These are phyloP conservation scores for Elaeis oleifera DNA, from an alignment of 202 grass and related monocot species.

Conservation along the genomic window DNA sequence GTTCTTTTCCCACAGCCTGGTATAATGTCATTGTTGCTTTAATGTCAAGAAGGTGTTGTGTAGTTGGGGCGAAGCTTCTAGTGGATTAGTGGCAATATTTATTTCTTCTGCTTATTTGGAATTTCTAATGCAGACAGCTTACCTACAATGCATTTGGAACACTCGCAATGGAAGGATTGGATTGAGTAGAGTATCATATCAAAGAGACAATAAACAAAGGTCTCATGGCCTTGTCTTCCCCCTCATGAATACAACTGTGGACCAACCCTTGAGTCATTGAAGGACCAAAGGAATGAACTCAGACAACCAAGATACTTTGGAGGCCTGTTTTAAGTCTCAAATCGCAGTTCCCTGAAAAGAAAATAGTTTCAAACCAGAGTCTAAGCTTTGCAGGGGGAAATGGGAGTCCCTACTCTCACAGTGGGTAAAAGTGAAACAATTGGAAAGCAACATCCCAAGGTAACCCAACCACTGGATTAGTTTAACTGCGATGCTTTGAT, in stretches of 20 bases:
- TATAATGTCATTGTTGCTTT: neutral
- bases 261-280: neutral
- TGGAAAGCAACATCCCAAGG: neutral
- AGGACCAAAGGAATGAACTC: no score
- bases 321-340: neutral
- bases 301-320: neutral
- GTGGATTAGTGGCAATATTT: neutral
- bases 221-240: neutral
- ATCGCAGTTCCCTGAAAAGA: no score
- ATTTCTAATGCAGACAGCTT: neutral
- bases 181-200: neutral
- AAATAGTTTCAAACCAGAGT: no score
- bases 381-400: neutral
- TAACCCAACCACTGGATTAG: neutral
- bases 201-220: neutral
- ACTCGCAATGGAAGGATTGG: neutral
- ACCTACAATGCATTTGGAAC: neutral
- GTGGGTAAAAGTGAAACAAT: neutral
- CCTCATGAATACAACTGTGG: neutral
- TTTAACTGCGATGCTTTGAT: neutral
- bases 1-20: neutral
- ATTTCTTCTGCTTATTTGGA: neutral
- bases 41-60: neutral
- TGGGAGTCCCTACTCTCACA: no score
- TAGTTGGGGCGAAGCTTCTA: neutral